Evolutionary conservation across 2,329 filamentous ascomycete genomes (phyloP), one percentile per base, ranked within the genome.

Genomic region (Colletotrichum horii): DNA sequence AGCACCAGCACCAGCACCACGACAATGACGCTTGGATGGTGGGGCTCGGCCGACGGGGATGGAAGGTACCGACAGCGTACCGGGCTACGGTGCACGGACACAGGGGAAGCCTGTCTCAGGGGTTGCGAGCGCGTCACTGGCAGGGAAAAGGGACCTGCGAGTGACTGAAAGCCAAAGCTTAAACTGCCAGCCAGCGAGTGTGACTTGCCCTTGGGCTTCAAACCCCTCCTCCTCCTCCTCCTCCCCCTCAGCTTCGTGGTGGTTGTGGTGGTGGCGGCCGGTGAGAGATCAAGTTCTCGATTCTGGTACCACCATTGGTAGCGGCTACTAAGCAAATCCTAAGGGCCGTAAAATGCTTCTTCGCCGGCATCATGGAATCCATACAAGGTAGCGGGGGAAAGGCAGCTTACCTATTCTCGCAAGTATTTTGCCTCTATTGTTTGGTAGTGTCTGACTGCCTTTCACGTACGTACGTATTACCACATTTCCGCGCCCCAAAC

Each of bases 101-200:
- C 56, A 58, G 16, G 32, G 26, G 16, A 14, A 36, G 4, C 30
- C 43, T 7, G n/a, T 34, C 28, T 75, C 70, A 60, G 69, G 64
- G 70, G 56, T 61, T 6, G 32, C 3, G 15, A 26, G 24, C 22
- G 43, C 56, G 73, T 75, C 43, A 58, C 62, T 72, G 64, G 70
- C 56, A 75, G 69, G 69, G 62, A 24, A 55, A 64, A 28, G 62
- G 55, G 70, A 75, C 73, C 48, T 73, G 32, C 6, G 22, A 28
- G 48, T 11, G 24, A 75, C 70, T 16, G n/a, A 58, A 65, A 15
- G 64, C 70, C 64, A 73, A 75, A 75, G 73, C 73, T 75, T 73
- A 73, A 75, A 68, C 70, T 68, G 64, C 66, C 48, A 15, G 28
- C 24, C 52, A 38, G 56, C 24, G 24, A 22, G n/a, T n/a, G n/a